These are phyloP conservation scores for Macrophomina phaseolina DNA, from an alignment of 2,329 filamentous ascomycete species.

Conservation along the genomic window DNA sequence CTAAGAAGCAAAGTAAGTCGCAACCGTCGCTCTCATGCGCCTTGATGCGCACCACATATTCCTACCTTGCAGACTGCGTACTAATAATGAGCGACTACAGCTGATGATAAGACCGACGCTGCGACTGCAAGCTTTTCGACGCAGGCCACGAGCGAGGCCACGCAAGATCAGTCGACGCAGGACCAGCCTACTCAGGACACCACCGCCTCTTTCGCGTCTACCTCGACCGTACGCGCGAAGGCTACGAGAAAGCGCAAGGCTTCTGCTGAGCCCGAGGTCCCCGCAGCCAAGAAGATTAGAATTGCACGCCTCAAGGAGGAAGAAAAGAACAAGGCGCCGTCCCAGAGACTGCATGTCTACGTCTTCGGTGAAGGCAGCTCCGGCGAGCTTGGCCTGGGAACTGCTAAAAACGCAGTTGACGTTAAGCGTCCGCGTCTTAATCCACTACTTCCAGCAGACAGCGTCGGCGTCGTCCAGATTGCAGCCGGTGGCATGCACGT, in stretches of 20 bases:
- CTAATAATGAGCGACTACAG: conserved; percentile 22
- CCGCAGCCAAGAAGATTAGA: conserved; percentile 36
- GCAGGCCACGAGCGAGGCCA: conserved; percentile 26
- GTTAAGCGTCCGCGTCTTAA: conserved; percentile 78
- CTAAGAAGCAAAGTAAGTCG: conserved; percentile 5
- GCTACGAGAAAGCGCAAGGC: conserved; percentile 34
- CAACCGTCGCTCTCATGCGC: neutral
- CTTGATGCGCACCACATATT: neutral
- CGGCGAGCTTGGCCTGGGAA: conserved; percentile 82
- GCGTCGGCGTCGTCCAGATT: conserved; percentile 73
- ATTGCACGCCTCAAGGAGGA: conserved; percentile 31
- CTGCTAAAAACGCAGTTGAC: conserved; percentile 69
- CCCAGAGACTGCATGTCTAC: conserved; percentile 71
- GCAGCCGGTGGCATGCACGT: conserved; percentile 84
- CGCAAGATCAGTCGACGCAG: conserved; percentile 38
- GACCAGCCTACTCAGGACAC: conserved; percentile 25
- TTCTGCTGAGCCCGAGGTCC: conserved; percentile 3
- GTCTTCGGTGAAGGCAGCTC: conserved; percentile 80
- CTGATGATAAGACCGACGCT: conserved; percentile 6
- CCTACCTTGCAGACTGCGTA: neutral
- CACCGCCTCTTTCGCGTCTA: conserved; percentile 24
- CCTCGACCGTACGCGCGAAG: conserved; percentile 31
- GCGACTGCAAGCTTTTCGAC: conserved; percentile 24
- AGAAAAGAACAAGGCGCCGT: conserved; percentile 69
- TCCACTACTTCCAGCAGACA: conserved; percentile 60